Conservation (phyloP, 75 land plant species). For the Larix kaempferi region DNA sequence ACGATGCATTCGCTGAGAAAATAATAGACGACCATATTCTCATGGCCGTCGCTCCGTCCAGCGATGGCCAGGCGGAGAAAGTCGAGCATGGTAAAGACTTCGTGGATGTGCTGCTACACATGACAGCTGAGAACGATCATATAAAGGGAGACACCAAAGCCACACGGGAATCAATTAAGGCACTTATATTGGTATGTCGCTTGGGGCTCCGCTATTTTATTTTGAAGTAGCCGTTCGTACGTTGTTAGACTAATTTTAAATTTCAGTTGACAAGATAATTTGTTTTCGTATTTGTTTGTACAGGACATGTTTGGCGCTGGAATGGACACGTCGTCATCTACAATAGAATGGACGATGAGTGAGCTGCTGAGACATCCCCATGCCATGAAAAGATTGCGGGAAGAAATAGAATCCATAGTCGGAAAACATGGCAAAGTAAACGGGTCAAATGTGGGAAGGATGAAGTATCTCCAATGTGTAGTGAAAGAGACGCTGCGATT, state of each 20-base stretch:
- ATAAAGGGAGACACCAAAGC: not conserved
- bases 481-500: conserved; percentile 14
- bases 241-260: too few relatives aligned
- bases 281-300: too few relatives aligned
- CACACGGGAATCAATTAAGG: too few relatives aligned
- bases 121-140: not conserved
- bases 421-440: conserved; percentile 2
- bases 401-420: conserved; percentile 10
- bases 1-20: not conserved
- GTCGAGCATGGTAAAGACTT: not conserved
- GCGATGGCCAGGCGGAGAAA: not conserved
- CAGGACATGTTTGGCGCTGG: conserved; percentile 6
- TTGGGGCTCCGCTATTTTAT: too few relatives aligned
- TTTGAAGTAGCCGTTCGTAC: too few relatives aligned
- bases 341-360: conserved; percentile 16
- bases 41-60: not conserved
- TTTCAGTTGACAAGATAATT: not conserved
- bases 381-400: not conserved
- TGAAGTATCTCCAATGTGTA: conserved; percentile 6
- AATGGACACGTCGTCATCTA: not conserved
- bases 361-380: conserved; percentile 14
- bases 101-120: not conserved
- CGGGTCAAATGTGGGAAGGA: conserved; percentile 4
- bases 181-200: too few relatives aligned
- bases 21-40: not conserved